Base-by-base conservation (phyloP, 1,284 basidiomycete genomes). In the Entoloma clypeatum region DNA sequence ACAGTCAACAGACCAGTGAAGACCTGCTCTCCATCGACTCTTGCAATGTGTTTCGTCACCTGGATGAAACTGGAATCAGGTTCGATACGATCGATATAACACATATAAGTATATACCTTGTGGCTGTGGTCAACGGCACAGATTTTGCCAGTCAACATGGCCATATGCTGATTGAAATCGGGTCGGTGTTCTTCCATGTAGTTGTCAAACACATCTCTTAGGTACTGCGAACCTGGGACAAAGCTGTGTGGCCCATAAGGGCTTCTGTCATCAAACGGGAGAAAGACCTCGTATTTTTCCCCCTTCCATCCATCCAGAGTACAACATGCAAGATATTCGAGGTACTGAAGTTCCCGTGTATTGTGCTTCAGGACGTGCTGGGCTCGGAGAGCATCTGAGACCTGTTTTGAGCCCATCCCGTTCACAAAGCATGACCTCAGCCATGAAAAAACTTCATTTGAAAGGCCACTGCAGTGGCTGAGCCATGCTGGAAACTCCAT, bases 121-220 rank as follows among this genome's bases (percentile, higher is more conserved):
- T 55, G 50, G 25, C 59, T 60, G 38, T 61, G 60, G 37, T 61
- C 58, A 45, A 59, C 46, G 0, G 49, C 51, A 48, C 50, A 49
- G 6, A 59, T 55, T 1, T 42, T 17, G 4, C 27, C 49, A 1
- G 47, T 44, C 1, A 60, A 46, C 50, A 59, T 51, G 0, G 55
- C 45, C 0, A 34, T 57, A 30, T 57, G 54, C 33, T 62, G 57
- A 32, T 58, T 50, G 13, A 58, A 48, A 8, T 56, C 40, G 1
- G 34, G 5, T 7, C 26, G 32, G 39, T 58, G 55, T 2, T 39
- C n/a, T 18, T 57, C 52, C 4, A 63, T 58, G 33, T 53, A 59
- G 1, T 24, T 16, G 29, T 63, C 58, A 37, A 55, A 63, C 16
- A 59, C 36, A 29, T 59, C 47, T 1, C 53, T 41, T 17, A 60